These are phyloP conservation scores for Phalaenopsis hybrid DNA, from an alignment of 116 monocot species.

Conservation along the genomic window DNA sequence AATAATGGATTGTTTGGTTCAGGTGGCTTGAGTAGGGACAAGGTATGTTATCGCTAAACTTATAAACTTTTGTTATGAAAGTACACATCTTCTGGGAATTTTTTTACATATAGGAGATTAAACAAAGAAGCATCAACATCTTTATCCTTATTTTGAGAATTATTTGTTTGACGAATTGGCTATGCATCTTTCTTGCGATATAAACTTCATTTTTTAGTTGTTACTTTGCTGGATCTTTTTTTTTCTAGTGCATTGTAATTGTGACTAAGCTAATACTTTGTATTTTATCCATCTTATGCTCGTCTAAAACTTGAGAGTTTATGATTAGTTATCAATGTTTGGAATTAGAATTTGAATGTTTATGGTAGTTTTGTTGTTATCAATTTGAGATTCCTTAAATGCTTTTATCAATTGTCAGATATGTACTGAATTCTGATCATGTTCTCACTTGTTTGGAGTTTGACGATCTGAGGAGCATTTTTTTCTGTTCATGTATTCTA, in stretches of 20 bases:
- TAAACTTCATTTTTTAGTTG: not conserved
- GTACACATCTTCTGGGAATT: not conserved
- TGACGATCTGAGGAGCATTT: too few species aligned
- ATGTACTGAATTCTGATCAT: too few species aligned
- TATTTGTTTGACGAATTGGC: not conserved
- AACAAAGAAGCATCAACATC: not conserved
- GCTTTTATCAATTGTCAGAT: too few species aligned
- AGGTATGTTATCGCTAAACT: constrained; percentile 34
- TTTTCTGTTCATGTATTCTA: too few species aligned
- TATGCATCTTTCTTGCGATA: not conserved
- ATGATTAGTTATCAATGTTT: not conserved
- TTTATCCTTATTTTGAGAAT: not conserved
- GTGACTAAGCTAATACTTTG: not conserved
- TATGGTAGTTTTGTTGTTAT: too few species aligned
- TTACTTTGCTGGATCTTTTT: not conserved
- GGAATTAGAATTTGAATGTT: too few species aligned
- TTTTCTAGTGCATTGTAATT: not conserved
- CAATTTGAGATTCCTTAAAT: too few species aligned
- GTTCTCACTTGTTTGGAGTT: too few species aligned
- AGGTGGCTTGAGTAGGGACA: constrained; percentile 70
- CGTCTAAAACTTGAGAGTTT: not conserved
- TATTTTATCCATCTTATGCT: not conserved
- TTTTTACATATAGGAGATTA: not conserved
- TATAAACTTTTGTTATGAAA: not conserved
- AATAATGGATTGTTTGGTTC: constrained; percentile 71